Percentiles rank a stretch among this genome's conserved stretches.
phyloP scores from a whole-genome alignment of 257 asterid genomes.

The Coffea eugenioides region DNA sequence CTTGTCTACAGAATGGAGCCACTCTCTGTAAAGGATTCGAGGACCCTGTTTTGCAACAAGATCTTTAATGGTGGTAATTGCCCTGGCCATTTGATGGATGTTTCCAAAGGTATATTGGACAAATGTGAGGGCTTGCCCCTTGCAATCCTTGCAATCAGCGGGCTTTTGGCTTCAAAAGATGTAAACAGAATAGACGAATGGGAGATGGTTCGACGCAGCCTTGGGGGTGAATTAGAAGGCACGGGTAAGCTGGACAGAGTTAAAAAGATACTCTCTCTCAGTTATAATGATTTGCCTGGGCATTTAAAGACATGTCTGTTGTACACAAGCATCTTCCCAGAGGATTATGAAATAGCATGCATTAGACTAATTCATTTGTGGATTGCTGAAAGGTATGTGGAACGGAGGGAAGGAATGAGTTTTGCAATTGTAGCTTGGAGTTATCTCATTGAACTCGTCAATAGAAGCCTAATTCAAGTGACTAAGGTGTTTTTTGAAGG shows the following conservation, averaged over 20 bases:
- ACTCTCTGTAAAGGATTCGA: conserved; percentile 16
- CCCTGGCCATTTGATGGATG: not conserved
- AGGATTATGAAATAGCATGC: conserved; percentile 1
- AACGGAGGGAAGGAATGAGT: not conserved
- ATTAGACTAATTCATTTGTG: not conserved
- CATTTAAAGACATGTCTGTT: conserved; percentile 22
- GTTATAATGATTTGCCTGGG: conserved; percentile 25
- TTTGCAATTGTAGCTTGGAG: conserved; percentile 15
- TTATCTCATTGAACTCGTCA: conserved; percentile 25
- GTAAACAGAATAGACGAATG: conserved; percentile 13
- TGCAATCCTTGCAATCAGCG: conserved; percentile 24
- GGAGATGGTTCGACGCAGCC: conserved; percentile 8
- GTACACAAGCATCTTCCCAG: conserved; percentile 25
- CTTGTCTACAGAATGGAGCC: not conserved
- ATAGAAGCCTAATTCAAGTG: conserved; percentile 25
- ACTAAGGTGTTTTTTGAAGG: not conserved
- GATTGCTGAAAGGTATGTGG: conserved; percentile 24
- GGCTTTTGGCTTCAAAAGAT: conserved; percentile 24
- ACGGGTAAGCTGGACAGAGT: conserved; percentile 5
- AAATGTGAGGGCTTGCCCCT: conserved; percentile 31
- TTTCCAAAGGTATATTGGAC: conserved; percentile 4
- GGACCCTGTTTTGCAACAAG: conserved; percentile 10
- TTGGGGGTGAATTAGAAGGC: conserved; percentile 18
- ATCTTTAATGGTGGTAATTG: not conserved
- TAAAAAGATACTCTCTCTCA: conserved; percentile 15